phyloP scores from a whole-genome alignment of 371 early-diverging fungal species.

The Lichtheimia hyalospora region DNA sequence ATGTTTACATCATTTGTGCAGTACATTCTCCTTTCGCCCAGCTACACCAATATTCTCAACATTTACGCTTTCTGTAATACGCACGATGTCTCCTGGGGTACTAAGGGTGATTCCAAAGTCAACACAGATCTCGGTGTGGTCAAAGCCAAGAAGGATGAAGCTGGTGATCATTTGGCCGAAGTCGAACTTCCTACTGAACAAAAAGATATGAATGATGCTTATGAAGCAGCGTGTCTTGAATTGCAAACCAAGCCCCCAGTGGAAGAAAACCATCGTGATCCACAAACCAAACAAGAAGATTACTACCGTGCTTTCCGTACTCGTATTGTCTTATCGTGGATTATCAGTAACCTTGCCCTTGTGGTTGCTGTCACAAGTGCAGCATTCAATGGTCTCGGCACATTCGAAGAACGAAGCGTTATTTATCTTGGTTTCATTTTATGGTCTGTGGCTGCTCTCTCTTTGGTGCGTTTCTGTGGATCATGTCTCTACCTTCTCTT shows the following conservation, averaged over 20 bases:
- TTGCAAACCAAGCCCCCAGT: constrained; percentile 48
- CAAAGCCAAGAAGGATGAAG: constrained; percentile 53
- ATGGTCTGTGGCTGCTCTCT: constrained; percentile 85
- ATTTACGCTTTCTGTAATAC: constrained; percentile 75
- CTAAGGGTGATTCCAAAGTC: constrained; percentile 80
- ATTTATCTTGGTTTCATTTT: constrained; percentile 84
- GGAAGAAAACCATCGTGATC: constrained; percentile 63
- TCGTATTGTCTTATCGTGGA: constrained; percentile 69
- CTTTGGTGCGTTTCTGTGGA: constrained; percentile 82
- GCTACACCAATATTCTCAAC: constrained; percentile 64
- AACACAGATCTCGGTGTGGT: constrained; percentile 65
- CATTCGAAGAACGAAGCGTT: constrained; percentile 46
- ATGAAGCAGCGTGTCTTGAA: constrained; percentile 67
- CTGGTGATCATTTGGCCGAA: constrained; percentile 46
- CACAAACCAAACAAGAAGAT: constrained; percentile 81
- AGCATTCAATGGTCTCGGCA: constrained; percentile 32
- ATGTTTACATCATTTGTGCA: constrained; percentile 67
- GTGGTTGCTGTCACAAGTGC: constrained; percentile 57
- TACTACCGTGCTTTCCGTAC: constrained; percentile 89
- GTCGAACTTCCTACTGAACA: constrained; percentile 75
- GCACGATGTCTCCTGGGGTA: constrained; percentile 88
- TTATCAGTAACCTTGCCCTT: constrained; percentile 78
- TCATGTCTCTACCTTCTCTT: constrained; percentile 72
- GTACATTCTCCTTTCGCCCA: constrained; percentile 61
- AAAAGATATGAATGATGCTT: constrained; percentile 74